Percentiles rank a stretch among this genome's conserved stretches.
These are phyloP conservation scores for Pseudopithomyces maydicus DNA, from an alignment of 2,329 filamentous ascomycete genomes.

Conservation along the genomic window DNA sequence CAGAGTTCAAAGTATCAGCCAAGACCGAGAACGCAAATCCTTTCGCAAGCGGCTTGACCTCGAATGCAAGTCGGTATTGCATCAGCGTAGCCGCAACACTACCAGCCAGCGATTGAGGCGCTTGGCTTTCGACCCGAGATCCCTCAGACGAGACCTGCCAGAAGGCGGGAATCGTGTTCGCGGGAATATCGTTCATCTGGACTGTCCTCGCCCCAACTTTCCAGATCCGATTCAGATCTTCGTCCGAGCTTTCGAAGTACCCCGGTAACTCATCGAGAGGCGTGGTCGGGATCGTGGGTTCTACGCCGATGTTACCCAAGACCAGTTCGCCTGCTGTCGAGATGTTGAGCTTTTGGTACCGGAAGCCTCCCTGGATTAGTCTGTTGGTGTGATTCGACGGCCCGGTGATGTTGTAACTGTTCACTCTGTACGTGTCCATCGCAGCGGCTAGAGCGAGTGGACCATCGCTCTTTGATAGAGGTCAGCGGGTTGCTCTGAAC, in stretches of 20 bases:
- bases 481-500: background rate
- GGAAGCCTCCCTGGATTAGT: conserved; percentile 45
- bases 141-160: conserved; percentile 33
- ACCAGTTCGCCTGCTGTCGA: conserved; percentile 34
- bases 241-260: conserved; percentile 35
- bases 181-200: conserved; percentile 37
- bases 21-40: conserved; percentile 40
- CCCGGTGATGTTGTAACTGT: conserved; percentile 40
- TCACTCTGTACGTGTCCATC: conserved; percentile 46
- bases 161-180: conserved; percentile 31
- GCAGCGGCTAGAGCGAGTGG: conserved; percentile 43
- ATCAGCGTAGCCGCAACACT: conserved; percentile 19
- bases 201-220: conserved; percentile 36
- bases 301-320: conserved; percentile 34
- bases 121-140: conserved; percentile 31
- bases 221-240: conserved; percentile 37
- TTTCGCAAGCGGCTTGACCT: conserved; percentile 31
- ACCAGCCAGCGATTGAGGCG: conserved; percentile 25
- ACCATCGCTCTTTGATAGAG: conserved; percentile 30
- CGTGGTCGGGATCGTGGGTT: conserved; percentile 24
- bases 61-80: conserved; percentile 27
- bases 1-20: conserved; percentile 32
- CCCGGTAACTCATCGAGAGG: conserved; percentile 31
- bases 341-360: conserved; percentile 47
- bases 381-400: conserved; percentile 30